These are phyloP conservation scores for Botryotinia narcissicola DNA, from an alignment of 2,329 filamentous ascomycete species.

Conservation along the genomic window DNA sequence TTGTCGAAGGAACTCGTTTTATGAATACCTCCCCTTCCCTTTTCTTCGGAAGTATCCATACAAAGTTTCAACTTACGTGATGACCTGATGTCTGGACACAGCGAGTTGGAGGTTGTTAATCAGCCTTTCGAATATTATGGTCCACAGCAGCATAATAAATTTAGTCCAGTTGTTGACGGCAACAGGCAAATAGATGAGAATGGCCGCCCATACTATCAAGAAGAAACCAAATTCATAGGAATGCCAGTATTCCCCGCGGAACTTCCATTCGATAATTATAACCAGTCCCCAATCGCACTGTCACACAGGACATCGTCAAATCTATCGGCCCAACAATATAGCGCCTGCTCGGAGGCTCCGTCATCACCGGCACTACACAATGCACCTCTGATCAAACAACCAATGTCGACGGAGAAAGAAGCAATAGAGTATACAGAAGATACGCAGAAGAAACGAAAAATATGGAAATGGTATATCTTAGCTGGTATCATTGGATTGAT, in stretches of 20 bases:
- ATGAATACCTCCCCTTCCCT: not conserved
- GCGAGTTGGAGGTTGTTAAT: conserved; percentile 9
- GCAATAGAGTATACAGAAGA: not conserved
- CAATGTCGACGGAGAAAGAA: not conserved
- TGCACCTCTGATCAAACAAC: not conserved
- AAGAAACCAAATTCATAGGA: conserved; percentile 14
- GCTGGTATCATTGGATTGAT: not conserved
- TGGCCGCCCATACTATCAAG: not conserved
- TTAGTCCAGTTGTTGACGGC: not conserved
- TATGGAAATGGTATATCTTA: conserved; percentile 10
- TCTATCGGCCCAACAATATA: not conserved
- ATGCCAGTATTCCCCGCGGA: conserved; percentile 9
- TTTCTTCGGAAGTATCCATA: not conserved
- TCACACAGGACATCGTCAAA: conserved; percentile 12
- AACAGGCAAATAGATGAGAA: not conserved
- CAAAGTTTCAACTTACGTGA: conserved; percentile 4
- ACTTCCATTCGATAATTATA: conserved; percentile 5
- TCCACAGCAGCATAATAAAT: not conserved
- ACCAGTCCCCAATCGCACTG: not conserved
- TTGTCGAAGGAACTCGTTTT: not conserved
- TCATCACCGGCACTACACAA: not conserved
- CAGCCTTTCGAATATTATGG: conserved; percentile 14
- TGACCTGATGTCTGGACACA: conserved; percentile 16
- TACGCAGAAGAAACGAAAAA: not conserved
- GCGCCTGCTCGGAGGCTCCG: not conserved